Conservation (phyloP, 768 basidiomycete genomes). For the Steccherinum ochraceum region DNA sequence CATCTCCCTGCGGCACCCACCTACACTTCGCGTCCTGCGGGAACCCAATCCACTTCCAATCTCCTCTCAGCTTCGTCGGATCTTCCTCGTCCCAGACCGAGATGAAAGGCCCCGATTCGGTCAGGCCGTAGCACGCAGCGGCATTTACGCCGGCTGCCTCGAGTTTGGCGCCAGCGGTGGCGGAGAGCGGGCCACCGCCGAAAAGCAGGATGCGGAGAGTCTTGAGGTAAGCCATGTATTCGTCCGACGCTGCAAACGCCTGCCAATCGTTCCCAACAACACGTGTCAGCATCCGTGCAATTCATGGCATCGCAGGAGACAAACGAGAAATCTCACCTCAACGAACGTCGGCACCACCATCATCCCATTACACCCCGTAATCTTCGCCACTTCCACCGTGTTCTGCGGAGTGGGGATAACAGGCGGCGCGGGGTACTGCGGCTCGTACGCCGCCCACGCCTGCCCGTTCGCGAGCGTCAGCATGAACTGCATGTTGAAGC, state of each 20-base stretch:
- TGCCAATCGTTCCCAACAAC: background rate
- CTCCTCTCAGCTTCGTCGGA: background rate
- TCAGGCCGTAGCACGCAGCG: constrained; percentile 11
- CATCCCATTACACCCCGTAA: constrained; percentile 5
- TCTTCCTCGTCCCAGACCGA: constrained; percentile 4
- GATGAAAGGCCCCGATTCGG: constrained; percentile 9
- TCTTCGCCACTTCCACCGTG: constrained; percentile 5
- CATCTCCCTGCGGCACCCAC: constrained; percentile 13
- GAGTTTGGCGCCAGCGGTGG: constrained; percentile 11
- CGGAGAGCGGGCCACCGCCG: constrained; percentile 14
- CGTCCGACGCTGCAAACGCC: constrained; percentile 14
- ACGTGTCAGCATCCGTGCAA: background rate
- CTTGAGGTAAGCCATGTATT: constrained; percentile 9
- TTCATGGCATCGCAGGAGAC: no score
- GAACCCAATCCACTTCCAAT: constrained; percentile 15
- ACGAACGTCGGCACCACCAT: constrained; percentile 11
- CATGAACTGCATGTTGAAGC: constrained; percentile 6
- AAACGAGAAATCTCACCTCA: constrained; percentile 9
- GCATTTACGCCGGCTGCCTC: constrained; percentile 10
- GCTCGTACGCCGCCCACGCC: constrained; percentile 8
- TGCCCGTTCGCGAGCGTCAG: constrained; percentile 6
- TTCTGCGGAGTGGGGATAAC: constrained; percentile 14
- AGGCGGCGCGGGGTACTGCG: constrained; percentile 7
- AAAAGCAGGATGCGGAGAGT: constrained; percentile 6
- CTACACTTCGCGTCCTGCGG: background rate